Percentiles rank a stretch among this genome's conserved stretches.
Conservation (phyloP, 352 stramenopile genomes). For the Phytophthora agathidicida region DNA sequence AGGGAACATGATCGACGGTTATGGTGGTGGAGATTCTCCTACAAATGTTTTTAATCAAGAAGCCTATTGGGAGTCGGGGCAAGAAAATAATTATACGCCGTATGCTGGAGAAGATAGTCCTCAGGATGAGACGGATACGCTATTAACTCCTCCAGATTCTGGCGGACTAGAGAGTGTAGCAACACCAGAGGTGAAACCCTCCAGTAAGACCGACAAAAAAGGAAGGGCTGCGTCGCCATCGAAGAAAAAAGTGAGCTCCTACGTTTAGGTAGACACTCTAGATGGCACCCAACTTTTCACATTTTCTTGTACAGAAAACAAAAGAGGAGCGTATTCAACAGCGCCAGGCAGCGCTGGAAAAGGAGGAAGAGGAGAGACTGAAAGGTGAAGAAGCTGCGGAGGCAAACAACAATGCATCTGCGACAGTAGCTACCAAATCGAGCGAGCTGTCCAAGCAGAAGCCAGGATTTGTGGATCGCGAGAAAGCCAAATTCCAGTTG, state of each 20-base stretch:
- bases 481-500: slow-evolving; percentile 64
- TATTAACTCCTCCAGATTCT: not conserved
- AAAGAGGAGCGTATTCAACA: slow-evolving; percentile 60
- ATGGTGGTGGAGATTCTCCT: slow-evolving; percentile 20
- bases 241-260: slow-evolving; percentile 19
- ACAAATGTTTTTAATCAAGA: slow-evolving; percentile 49
- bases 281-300: not conserved
- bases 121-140: slow-evolving; percentile 6
- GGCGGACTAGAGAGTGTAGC: not conserved
- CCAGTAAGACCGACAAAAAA: slow-evolving; percentile 8
- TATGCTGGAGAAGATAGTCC: slow-evolving; percentile 8
- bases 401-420: not conserved
- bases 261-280: not conserved
- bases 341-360: slow-evolving; percentile 61
- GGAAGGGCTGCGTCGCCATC: slow-evolving; percentile 19
- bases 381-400: slow-evolving; percentile 8
- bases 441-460: slow-evolving; percentile 15
- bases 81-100: slow-evolving; percentile 20
- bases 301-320: slow-evolving; percentile 32
- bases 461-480: slow-evolving; percentile 52
- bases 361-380: slow-evolving; percentile 50
- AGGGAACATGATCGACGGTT: slow-evolving; percentile 20
- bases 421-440: slow-evolving; percentile 3
- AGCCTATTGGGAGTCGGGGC: slow-evolving; percentile 55
- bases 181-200: slow-evolving; percentile 2